Evolutionary conservation across 306 rosid species (phyloP), one percentile per base, ranked within the genome.

Genomic region (Biancaea sappan): DNA sequence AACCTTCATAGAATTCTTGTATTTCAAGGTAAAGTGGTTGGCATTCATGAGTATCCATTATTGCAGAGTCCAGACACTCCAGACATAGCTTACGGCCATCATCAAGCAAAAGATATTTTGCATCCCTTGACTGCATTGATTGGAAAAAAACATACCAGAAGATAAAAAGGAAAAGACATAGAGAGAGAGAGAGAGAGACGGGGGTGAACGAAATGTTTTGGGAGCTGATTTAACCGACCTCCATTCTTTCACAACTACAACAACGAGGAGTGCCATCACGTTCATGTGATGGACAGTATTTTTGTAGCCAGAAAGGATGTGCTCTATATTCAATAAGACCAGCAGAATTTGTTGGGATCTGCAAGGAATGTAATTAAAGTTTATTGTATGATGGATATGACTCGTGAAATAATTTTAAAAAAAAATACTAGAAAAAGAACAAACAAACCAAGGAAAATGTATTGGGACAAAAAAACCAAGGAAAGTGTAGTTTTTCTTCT

Each of bases 191-290:
- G 25, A 29, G 38, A 59, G 18, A 43, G 21, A 8, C 28, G 12
- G 8, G 14, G 24, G 50, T 25, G 9, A 37, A 69, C 38, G 54
- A 63, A 47, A 62, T 37, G n/a, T 16, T 73, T 16, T 73, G 63
- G 44, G 62, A 73, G 74, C 59, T 6, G 52, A 38, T 51, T 44
- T 37, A 74, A 82, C 92, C 73, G 60, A 95, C 99, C 97, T 95
- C 97, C 99, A 95, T 92, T 92, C 97, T 88, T 84, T 95, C 97
- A 79, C 99, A 95, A 83, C 99, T 95, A 88, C 99, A 95, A 77
- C 99, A 95, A 57, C 98, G 90, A 73, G 97, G 97, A 73, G 99
- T 95, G 35, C 94, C 88, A 67, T 95, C 98, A 1, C 84, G 89
- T 75, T 95, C 99, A 57, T 95, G 99, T 28, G 97, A 87, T 58